Evolutionary conservation across 106 monocot species (phyloP).

Genomic region (Vanilla planifolia): DNA sequence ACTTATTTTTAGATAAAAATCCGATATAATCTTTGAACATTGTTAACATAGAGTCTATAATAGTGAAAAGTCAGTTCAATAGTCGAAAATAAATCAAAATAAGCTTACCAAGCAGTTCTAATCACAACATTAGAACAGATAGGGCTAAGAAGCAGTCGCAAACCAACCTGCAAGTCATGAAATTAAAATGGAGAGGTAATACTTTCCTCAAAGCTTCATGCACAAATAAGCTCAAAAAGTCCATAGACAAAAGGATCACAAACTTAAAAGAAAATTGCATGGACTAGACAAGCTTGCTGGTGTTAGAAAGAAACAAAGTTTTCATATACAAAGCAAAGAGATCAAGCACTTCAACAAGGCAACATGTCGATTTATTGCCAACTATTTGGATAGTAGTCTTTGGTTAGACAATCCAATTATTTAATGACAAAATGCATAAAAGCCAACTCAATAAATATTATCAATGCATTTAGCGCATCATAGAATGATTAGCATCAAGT

Average conservation of each 20-base stretch:
- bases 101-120: conserved; percentile 71
- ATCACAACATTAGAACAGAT: conserved; percentile 61
- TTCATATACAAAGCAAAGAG: neutral
- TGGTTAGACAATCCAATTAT: neutral
- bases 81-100: neutral
- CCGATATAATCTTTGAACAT: neutral
- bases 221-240: neutral
- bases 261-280: neutral
- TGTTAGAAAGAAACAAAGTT: neutral
- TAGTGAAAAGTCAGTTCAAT: neutral
- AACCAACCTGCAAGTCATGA: conserved; percentile 46
- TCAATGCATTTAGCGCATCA: neutral
- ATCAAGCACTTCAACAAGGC: neutral
- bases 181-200: neutral
- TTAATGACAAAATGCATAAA: neutral
- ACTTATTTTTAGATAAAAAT: neutral
- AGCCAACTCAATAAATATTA: neutral
- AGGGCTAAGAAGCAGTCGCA: conserved; percentile 54
- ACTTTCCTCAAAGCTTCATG: neutral
- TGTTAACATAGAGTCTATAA: neutral
- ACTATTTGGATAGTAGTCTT: neutral
- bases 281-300: neutral
- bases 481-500: neutral
- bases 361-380: neutral
- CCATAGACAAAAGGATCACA: neutral